Evolutionary conservation across 805 yeast species (phyloP), one percentile per base, ranked within the genome.

Genomic region (Metschnikowia santaceciliae): DNA sequence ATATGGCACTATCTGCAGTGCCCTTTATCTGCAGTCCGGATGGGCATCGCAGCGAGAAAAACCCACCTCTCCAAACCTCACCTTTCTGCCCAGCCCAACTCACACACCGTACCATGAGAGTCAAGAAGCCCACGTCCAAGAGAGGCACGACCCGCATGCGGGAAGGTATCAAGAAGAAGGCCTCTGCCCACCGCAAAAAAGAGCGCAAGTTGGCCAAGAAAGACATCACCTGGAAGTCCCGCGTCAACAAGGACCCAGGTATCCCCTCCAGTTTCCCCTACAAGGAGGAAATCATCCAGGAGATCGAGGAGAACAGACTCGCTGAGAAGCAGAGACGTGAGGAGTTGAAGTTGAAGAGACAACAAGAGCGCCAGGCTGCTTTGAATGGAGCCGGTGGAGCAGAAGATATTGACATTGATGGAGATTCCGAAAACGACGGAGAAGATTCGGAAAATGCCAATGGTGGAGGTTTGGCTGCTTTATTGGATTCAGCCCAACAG

Each of bases 141-240:
- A 83, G 98, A 74, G 78, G 84, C 47, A 81, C 94, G 65, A 92
- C 98, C 62, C 90, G 95, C 69, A 82, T 91, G 88, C 83, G 90
- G 65, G 96, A 91, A 69, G 99, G 99, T 56, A 90, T 94, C 67
- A 87, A 89, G 76, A 94, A 90, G 81, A 94, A 94, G 72, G 91
- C 96, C 2, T 81, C 92, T 39, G 97, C 98, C 6, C 92, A 91
- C 61, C 80, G 86, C 57, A 83, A 95, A 70, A 94, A 94, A 66
- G 86, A 88, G 67, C 80, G 78, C 61, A 94, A 94, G 72, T 58
- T 67, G 23, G 80, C 96, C 17, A 94, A 94, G 78, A 90, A 82
- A 65, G 97, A 92, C 68, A 82, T 82, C 3, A 94, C 98, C 14
- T 94, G 99, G 99, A 90, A 81, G 67, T 88, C 96, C 15, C 83